Percentiles rank a stretch among this genome's conserved stretches.
These are phyloP conservation scores for Penicillium diatomitis DNA, from an alignment of 495 filamentous ascomycete genomes.

Conservation along the genomic window DNA sequence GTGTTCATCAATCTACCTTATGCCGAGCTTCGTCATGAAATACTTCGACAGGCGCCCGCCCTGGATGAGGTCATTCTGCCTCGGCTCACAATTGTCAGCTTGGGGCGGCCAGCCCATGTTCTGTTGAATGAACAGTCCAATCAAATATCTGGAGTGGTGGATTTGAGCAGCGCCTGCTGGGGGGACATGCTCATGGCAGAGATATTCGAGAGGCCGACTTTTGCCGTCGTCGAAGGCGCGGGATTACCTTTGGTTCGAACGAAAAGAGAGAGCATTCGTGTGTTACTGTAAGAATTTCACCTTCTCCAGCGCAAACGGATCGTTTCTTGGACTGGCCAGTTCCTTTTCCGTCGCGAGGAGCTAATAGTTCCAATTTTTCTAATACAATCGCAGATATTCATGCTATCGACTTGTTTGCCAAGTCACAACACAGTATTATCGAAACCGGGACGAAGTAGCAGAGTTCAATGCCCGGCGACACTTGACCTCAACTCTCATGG, in stretches of 20 bases:
- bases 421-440: constrained; percentile 36
- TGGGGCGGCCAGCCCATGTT: constrained; percentile 47
- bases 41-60: constrained; percentile 32
- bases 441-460: constrained; percentile 23
- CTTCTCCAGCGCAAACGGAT: neutral
- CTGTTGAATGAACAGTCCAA: constrained; percentile 44
- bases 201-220: constrained; percentile 28
- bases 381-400: constrained; percentile 21
- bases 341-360: neutral
- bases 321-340: neutral
- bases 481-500: constrained; percentile 21
- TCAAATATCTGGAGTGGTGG: constrained; percentile 35
- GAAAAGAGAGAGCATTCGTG: constrained; percentile 18
- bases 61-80: constrained; percentile 51
- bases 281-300: constrained; percentile 26
- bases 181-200: constrained; percentile 41
- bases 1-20: constrained; percentile 60
- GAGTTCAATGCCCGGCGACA: constrained; percentile 33
- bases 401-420: constrained; percentile 33
- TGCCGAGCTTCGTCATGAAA: constrained; percentile 46
- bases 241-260: constrained; percentile 18
- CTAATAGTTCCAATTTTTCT: no score
- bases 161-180: constrained; percentile 40
- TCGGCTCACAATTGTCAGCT: constrained; percentile 48
- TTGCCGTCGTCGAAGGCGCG: constrained; percentile 30